Evolutionary conservation across 169 alveolate species (phyloP).

Genomic region (Amoebophrya sp.): DNA sequence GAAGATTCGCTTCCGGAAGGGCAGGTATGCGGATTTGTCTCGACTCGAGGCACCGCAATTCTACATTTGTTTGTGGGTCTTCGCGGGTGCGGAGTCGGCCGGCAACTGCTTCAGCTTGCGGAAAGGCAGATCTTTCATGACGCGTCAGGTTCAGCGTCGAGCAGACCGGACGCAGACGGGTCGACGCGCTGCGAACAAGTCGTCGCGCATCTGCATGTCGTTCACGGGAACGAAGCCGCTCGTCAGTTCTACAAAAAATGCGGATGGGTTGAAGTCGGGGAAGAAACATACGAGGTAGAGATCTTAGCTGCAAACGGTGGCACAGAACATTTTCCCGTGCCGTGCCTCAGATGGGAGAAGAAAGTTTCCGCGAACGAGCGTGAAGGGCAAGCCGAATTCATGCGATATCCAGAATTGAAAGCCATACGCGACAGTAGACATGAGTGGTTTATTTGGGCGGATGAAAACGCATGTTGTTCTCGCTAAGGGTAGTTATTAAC

Average conservation of each 20-base stretch:
- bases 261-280: neutral
- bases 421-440: too few relatives aligned
- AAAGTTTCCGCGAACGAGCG: too few relatives aligned
- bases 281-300: neutral
- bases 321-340: neutral
- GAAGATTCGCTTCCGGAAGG: too few relatives aligned
- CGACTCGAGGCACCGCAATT: neutral
- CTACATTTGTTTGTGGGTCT: neutral
- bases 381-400: too few relatives aligned
- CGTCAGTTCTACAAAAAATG: neutral
- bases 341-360: neutral
- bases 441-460: too few relatives aligned
- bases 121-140: neutral
- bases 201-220: neutral
- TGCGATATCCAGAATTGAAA: too few relatives aligned
- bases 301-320: neutral
- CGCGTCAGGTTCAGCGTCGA: neutral
- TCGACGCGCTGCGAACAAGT: too few relatives aligned
- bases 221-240: neutral
- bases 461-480: too few relatives aligned
- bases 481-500: too few relatives aligned
- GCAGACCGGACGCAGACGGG: neutral
- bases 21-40: neutral
- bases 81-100: neutral
- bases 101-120: neutral